Percentiles rank a stretch among this genome's conserved stretches.
These are phyloP conservation scores for Penicillium brasilianum DNA, from an alignment of 2,329 filamentous ascomycete species.

Conservation along the genomic window DNA sequence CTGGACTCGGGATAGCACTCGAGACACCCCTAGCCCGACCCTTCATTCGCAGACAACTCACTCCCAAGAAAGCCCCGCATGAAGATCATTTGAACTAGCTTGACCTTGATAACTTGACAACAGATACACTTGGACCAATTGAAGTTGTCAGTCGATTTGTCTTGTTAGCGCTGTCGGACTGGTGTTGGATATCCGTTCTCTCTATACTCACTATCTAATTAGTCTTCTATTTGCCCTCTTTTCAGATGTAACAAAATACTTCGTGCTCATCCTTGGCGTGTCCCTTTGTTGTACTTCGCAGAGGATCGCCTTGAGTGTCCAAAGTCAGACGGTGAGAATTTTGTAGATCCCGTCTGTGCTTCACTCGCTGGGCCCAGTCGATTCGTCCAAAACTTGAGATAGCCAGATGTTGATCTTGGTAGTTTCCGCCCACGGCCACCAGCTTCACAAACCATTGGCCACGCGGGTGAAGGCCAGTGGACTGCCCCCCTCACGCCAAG, in stretches of 20 bases:
- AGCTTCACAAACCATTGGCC: constrained; percentile 1
- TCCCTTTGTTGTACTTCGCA: background rate
- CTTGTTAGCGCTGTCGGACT: no score
- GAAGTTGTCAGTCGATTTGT: no score
- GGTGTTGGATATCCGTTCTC: background rate
- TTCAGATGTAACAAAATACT: no score
- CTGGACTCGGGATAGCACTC: constrained; percentile 8
- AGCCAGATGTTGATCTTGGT: background rate
- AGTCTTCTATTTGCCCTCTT: background rate
- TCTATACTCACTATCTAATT: background rate
- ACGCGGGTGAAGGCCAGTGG: background rate
- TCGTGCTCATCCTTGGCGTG: no score
- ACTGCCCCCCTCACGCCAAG: constrained; percentile 20
- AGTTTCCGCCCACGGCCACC: background rate
- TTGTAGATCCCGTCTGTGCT: background rate
- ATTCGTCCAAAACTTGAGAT: constrained; percentile 1
- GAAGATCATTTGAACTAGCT: background rate
- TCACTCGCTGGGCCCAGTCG: background rate
- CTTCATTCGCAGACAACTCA: background rate
- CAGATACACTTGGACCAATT: no score
- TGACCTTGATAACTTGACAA: no score
- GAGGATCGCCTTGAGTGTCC: background rate
- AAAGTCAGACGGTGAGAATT: background rate
- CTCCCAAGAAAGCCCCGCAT: background rate
- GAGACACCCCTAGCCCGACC: constrained; percentile 15